phyloP scores from a whole-genome alignment of 1,284 basidiomycete genomes.

The Moniliella sp. region DNA sequence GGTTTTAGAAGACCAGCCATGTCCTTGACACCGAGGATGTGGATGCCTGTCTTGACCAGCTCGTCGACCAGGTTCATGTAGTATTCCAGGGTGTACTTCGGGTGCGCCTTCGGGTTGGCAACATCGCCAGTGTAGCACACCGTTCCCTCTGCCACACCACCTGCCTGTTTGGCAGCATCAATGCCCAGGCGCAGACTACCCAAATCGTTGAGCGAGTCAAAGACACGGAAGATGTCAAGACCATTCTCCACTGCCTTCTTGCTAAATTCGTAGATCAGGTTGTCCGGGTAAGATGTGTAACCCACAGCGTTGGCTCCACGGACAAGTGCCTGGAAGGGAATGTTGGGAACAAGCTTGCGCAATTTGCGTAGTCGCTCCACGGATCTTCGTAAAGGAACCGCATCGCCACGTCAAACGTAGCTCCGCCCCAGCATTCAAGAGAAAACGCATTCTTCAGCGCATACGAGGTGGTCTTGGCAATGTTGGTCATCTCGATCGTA shows the following conservation, averaged over 20 bases:
- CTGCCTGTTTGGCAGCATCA: slow-evolving; percentile 96
- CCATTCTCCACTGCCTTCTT: slow-evolving; percentile 84
- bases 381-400: slow-evolving; percentile 98
- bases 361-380: slow-evolving; percentile 85
- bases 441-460: slow-evolving; percentile 87
- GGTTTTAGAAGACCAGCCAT: slow-evolving; percentile 98
- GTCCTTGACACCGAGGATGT: slow-evolving; percentile 94
- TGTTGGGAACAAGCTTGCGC: slow-evolving; percentile 88
- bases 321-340: slow-evolving; percentile 91
- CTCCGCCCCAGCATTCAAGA: slow-evolving; percentile 97
- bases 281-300: slow-evolving; percentile 97
- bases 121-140: slow-evolving; percentile 98
- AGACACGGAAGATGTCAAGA: slow-evolving; percentile 97
- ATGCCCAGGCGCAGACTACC: slow-evolving; percentile 40
- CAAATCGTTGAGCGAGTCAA: slow-evolving; percentile 57
- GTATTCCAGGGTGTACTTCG: slow-evolving; percentile 92
- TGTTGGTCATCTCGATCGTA: slow-evolving; percentile 96
- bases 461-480: slow-evolving; percentile 74
- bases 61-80: slow-evolving; percentile 88
- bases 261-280: slow-evolving; percentile 79
- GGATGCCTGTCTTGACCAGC: slow-evolving; percentile 82
- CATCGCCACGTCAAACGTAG: slow-evolving; percentile 98
- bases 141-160: slow-evolving; percentile 67
- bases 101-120: slow-evolving; percentile 70
- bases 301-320: slow-evolving; percentile 98